A percentile compares a stretch with the other conserved stretches of the same genome.
Conservation (phyloP, 2,329 filamentous ascomycete genomes). For the Diaporthe sp. region DNA sequence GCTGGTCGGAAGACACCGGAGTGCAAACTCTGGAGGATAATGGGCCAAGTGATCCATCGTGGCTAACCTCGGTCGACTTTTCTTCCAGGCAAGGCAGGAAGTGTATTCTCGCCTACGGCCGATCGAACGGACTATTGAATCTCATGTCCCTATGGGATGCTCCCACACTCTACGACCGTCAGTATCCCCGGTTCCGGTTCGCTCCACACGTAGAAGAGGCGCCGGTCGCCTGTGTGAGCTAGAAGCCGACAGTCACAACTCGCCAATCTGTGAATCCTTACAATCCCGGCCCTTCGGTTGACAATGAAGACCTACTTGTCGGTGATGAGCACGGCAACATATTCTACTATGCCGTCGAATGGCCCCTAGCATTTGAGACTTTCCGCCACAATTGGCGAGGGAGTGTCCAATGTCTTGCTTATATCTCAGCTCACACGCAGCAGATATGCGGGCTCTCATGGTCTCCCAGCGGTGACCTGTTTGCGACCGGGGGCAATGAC, state of each 20-base stretch:
- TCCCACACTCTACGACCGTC: conserved; percentile 39
- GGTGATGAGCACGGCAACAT: conserved; percentile 87
- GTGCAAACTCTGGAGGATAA: conserved; percentile 68
- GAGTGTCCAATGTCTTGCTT: conserved; percentile 81
- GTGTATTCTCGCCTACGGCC: conserved; percentile 87
- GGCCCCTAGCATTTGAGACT: conserved; percentile 77
- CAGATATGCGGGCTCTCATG: conserved; percentile 95
- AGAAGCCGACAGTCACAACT: conserved; percentile 75
- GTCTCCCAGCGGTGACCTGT: conserved; percentile 81
- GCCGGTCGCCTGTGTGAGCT: conserved; percentile 84
- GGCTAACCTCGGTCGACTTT: conserved; percentile 90
- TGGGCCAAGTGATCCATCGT: conserved; percentile 62
- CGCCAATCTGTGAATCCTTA: conserved; percentile 66
- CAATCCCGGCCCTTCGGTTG: conserved; percentile 64
- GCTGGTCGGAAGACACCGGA: conserved; percentile 85
- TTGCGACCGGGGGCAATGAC: conserved; percentile 94
- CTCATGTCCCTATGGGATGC: conserved; percentile 82
- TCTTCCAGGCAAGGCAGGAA: conserved; percentile 83
- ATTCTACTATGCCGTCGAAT: conserved; percentile 92
- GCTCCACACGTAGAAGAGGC: conserved; percentile 69
- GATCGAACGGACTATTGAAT: conserved; percentile 81
- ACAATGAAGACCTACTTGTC: conserved; percentile 87
- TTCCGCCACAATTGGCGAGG: conserved; percentile 79
- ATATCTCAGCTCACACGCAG: conserved; percentile 84
- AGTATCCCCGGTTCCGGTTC: conserved; percentile 75